phyloP scores from a whole-genome alignment of 1,139 yeast species.

The Geotrichum candidum region DNA sequence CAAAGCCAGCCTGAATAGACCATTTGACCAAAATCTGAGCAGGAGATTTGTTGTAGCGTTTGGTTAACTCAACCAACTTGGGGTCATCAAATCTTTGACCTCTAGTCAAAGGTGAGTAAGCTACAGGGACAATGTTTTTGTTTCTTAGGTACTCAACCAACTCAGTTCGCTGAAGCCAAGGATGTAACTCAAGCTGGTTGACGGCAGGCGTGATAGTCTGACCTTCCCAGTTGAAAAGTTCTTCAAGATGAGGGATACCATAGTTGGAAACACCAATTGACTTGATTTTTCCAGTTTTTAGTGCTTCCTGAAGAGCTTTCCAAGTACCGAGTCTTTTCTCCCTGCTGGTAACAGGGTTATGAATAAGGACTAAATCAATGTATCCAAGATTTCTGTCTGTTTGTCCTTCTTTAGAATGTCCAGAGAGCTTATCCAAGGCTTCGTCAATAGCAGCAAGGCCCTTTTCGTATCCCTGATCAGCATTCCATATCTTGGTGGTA shows the following conservation, averaged over 20 bases:
- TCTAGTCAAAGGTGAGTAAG: slow-evolving; percentile 62
- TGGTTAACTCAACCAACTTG: neutral
- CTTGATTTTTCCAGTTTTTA: no score
- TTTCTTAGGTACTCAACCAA: slow-evolving; percentile 49
- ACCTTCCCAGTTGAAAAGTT: no score
- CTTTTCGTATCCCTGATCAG: slow-evolving; percentile 50
- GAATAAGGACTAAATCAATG: slow-evolving; percentile 43
- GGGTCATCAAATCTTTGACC: no score
- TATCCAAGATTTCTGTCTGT: slow-evolving; percentile 36
- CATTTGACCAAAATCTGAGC: slow-evolving; percentile 38
- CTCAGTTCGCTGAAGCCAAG: slow-evolving; percentile 63
- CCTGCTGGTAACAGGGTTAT: no score
- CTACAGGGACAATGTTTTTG: slow-evolving; percentile 55
- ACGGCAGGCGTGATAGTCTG: no score
- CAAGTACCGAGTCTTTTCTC: no score
- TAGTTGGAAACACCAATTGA: no score
- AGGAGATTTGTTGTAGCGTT: slow-evolving; percentile 45
- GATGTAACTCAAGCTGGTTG: no score
- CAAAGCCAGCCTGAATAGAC: no score
- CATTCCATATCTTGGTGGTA: slow-evolving; percentile 59
- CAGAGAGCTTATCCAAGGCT: slow-evolving; percentile 35
- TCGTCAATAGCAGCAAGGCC: slow-evolving; percentile 50
- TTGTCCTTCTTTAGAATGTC: slow-evolving; percentile 22
- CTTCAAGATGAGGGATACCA: no score
- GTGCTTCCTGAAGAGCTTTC: no score